Evolutionary conservation across 2,329 filamentous ascomycete species (phyloP), one percentile per base, ranked within the genome.

Genomic region (Microthyrium microscopicum): DNA sequence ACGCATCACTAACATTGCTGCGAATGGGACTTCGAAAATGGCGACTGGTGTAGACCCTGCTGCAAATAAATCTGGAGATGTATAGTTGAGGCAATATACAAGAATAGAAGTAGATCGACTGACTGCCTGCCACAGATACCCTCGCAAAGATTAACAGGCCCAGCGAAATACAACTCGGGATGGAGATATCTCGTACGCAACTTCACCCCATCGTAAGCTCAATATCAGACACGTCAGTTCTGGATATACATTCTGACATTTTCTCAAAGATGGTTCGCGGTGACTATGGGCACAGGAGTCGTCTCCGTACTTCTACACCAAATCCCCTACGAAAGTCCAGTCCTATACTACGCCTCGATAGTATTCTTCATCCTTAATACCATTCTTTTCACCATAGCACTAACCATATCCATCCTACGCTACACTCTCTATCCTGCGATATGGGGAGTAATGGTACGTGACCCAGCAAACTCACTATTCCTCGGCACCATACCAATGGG

Each of bases 401-500:
- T 64, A 15, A 37, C 54, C 5, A 60, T 75, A 29, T 73, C 68
- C 2, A 36, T 69, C 2, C 47, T 75, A 3, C 64, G 77, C 4
- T 82, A 81, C 43, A 55, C 56, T 0, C 44, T 79, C 2, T 81
- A 77, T 44, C 76, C 74, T 0, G 61, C 67, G 37, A 71, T 79
- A 20, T 81, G 73, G 65, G 46, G 38, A 0, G 68, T 65, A 12
- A 77, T 82, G 74, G 64, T 81, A 22, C 54, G 58, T 2, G 71
- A 82, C 46, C 73, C 72, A 1, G 65, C 64, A 1, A 72, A 82
- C 45, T 73, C 69, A 2, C 58, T 82, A 34, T 82, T 81, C 42
- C 53, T 82, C 19, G 76, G 55, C 0, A 75, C 71, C 0, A 64
- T 77, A 20, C 74, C 74, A 0, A 79, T 80, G 70, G 73, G 64